phyloP scores from a whole-genome alignment of 306 rosid genomes.

The Malus orientalis region DNA sequence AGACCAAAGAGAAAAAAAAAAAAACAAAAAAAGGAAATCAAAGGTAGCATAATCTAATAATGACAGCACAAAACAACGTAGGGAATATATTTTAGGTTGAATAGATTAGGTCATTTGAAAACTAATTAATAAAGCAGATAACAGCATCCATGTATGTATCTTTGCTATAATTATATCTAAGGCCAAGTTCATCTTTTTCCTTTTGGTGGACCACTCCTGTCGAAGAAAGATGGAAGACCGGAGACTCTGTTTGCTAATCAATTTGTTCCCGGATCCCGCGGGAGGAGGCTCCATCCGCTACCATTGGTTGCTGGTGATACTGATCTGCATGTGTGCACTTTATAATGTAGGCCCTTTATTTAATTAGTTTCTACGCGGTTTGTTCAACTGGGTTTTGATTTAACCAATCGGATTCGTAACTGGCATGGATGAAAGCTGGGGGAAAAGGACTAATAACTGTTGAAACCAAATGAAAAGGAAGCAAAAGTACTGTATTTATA shows the following conservation, averaged over 20 bases:
- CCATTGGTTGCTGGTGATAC: not conserved
- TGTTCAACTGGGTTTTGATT: not conserved
- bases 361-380: not conserved
- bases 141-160: not conserved
- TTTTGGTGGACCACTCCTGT: not conserved
- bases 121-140: not conserved
- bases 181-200: not conserved
- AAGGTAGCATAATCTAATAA: not conserved
- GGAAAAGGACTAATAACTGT: not conserved
- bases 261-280: constrained; percentile 1
- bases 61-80: not conserved
- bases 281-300: not conserved
- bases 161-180: not conserved
- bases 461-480: not conserved
- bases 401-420: not conserved
- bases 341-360: not conserved
- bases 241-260: not conserved
- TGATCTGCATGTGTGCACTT: not conserved
- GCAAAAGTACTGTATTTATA: not conserved
- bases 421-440: not conserved
- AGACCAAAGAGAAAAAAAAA: not conserved
- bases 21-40: not conserved
- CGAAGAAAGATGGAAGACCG: not conserved
- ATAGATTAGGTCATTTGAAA: not conserved
- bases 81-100: too few species aligned